Evolutionary conservation across 257 asterid genomes (phyloP), one percentile per base, ranked within the genome.

Genomic region (Hygrophila difformis): DNA sequence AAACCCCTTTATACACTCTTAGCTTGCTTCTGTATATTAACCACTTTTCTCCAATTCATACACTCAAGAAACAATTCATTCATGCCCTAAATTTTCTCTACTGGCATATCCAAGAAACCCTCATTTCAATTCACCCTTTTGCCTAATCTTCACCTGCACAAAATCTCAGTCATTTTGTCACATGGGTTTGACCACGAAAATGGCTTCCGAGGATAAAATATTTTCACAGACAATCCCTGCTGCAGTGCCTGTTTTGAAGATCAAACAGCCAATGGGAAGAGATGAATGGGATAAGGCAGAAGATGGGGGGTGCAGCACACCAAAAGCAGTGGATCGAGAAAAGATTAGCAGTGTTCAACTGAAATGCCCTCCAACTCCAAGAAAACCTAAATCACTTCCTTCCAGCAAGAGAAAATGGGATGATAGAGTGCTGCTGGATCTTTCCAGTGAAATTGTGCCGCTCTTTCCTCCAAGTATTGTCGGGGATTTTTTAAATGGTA

Each of bases 281-380:
- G 56, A 1, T 20, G 14, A 13, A 17, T 20, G 40, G 12, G 69
- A 26, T 7, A 62, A 53, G 3, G 53, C 51, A 11, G 73, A 49
- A 2, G 56, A 22, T 19, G 66, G 40, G 0, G 62, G 58, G 53
- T 71, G 74, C 62, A 65, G 35, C 18, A 78, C 93, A 20, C 93
- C 94, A 16, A 75, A 55, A 26, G 60, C 74, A 35, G 51, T n/a
- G 20, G 84, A 69, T 19, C 54, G 49, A 1, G 49, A 39, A 14
- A 44, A 29, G 18, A 21, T 2, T 18, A 44, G n/a, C n/a, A n/a
- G n/a, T n/a, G n/a, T n/a, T n/a, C n/a, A n/a, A n/a, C n/a, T n/a
- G n/a, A n/a, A n/a, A n/a, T n/a, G 70, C 49, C 95, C 95, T 3
- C 67, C 79, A 1, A 71, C 88, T 36, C 93, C 95, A 16, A 70